Percentiles rank a stretch among this genome's conserved stretches.
phyloP scores from a whole-genome alignment of 352 stramenopile species.

The Globisporangium sylvaticum region DNA sequence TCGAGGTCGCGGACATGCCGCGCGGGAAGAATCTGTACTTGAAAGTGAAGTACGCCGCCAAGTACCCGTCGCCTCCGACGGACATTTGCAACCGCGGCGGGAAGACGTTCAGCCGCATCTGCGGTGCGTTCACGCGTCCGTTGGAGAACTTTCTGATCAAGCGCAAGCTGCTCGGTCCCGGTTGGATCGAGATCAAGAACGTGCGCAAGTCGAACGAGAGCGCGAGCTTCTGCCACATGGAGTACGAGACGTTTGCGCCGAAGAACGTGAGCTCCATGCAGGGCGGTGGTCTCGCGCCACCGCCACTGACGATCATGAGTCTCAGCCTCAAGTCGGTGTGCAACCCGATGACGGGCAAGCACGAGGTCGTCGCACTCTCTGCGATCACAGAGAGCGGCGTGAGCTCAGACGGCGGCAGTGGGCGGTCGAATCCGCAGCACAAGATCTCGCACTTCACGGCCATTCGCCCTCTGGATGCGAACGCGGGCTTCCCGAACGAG shows the following conservation, averaged over 20 bases:
- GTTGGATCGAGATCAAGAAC: constrained; percentile 95
- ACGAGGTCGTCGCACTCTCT: constrained; percentile 92
- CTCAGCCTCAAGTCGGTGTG: constrained; percentile 98
- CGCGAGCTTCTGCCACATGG: constrained; percentile 92
- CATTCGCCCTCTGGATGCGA: constrained; percentile 72
- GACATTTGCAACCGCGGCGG: constrained; percentile 88
- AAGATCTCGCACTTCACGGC: constrained; percentile 76
- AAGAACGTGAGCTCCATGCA: constrained; percentile 88
- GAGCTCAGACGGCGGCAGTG: constrained; percentile 55
- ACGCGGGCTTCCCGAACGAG: constrained; percentile 50
- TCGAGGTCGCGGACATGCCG: constrained; percentile 94
- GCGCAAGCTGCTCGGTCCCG: constrained; percentile 95
- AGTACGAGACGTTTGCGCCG: constrained; percentile 91
- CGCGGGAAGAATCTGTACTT: constrained; percentile 94
- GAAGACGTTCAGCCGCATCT: constrained; percentile 93
- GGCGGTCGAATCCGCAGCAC: constrained; percentile 23
- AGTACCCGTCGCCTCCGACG: constrained; percentile 82
- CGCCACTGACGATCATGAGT: constrained; percentile 94
- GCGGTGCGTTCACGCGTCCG: constrained; percentile 89
- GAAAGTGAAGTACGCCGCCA: constrained; percentile 96
- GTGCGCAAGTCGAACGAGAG: constrained; percentile 66
- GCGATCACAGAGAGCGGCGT: constrained; percentile 74
- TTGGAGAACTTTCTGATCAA: constrained; percentile 98
- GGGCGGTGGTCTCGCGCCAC: constrained; percentile 54
- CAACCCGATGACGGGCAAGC: constrained; percentile 94